Evolutionary conservation across 257 asterid genomes (phyloP), one percentile per base, ranked within the genome.

Genomic region (Jasminum sambac): DNA sequence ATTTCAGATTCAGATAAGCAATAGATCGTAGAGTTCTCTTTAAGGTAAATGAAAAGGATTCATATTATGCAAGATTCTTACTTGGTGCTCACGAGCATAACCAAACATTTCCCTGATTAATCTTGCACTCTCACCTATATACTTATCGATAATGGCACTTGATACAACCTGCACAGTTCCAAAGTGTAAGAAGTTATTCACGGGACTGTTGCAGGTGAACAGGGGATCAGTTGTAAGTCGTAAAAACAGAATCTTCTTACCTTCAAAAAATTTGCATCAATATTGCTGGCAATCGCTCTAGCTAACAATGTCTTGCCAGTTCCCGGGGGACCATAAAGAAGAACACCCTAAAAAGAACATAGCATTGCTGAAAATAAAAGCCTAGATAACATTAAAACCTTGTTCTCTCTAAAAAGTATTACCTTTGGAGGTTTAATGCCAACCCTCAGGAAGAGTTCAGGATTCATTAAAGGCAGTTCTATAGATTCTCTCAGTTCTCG

Each of bases 311-410:
- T 94, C 88, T 94, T 94, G 72, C 99, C 99, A 60, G 99, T 94
- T 76, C 97, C 99, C 62, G 99, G 99, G 66, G 99, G 97, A n/a
- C 99, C 99, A 68, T 94, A 94, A 10, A 94, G 96, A 74, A 91
- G 97, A 62, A 94, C 97, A 67, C 99, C 98, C 97, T 94, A 77
- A 72, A 76, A 76, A 68, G 21, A 55, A 70, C 50, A 59, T 10
- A 42, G 41, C 43, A 52, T 55, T 41, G 25, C 10, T 67, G 38
- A 76, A 43, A 19, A 30, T 25, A 67, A 42, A 64, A 63, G 69
- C 63, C 44, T 66, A 36, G 17, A 17, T 44, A 42, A 57, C 24
- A 44, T 5, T 16, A 34, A 58, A 74, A 24, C 11, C 12, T 9
- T 40, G 57, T 42, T 30, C 24, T 41, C 23, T 63, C 16, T 11